Conservation (phyloP, 371 early-diverging fungal genomes). For the Mortierella sp. region DNA sequence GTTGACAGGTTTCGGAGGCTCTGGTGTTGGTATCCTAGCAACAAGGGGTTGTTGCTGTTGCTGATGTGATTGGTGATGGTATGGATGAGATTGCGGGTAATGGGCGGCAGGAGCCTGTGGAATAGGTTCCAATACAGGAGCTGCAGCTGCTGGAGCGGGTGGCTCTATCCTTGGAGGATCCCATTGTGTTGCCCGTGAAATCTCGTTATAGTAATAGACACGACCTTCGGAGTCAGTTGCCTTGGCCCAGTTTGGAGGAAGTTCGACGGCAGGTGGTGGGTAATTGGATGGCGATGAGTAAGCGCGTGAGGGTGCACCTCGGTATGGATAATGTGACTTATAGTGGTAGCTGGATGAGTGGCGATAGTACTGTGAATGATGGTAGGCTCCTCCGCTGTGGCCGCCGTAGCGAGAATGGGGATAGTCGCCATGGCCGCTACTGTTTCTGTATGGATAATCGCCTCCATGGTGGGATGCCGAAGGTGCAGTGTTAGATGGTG, state of each 20-base stretch:
- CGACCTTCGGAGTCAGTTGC: conserved; percentile 56
- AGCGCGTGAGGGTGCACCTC: conserved; percentile 29
- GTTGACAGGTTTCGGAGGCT: conserved; percentile 56
- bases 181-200: conserved; percentile 58
- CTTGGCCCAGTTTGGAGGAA: conserved; percentile 55
- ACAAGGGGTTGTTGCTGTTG: neutral
- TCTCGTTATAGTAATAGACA: conserved; percentile 56
- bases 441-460: conserved; percentile 24
- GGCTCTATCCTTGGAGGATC: conserved; percentile 44
- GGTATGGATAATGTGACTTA: conserved; percentile 35
- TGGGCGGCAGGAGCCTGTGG: conserved; percentile 18
- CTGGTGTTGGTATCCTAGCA: conserved; percentile 28
- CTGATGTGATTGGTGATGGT: conserved; percentile 3
- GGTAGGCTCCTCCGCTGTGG: conserved; percentile 27
- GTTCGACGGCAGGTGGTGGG: conserved; percentile 32
- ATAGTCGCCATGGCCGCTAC: conserved; percentile 30
- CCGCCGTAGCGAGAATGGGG: conserved; percentile 32
- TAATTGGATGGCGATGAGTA: conserved; percentile 21
- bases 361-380: conserved; percentile 40
- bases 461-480: conserved; percentile 9
- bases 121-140: conserved; percentile 2
- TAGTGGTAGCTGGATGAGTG: conserved; percentile 36
- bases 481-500: neutral
- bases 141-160: conserved; percentile 12
- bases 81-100: conserved; percentile 2